A percentile compares a stretch with the other conserved stretches of the same genome.
Evolutionary conservation across 1,284 basidiomycete genomes (phyloP).

Genomic region (Inonotus hispidus): DNA sequence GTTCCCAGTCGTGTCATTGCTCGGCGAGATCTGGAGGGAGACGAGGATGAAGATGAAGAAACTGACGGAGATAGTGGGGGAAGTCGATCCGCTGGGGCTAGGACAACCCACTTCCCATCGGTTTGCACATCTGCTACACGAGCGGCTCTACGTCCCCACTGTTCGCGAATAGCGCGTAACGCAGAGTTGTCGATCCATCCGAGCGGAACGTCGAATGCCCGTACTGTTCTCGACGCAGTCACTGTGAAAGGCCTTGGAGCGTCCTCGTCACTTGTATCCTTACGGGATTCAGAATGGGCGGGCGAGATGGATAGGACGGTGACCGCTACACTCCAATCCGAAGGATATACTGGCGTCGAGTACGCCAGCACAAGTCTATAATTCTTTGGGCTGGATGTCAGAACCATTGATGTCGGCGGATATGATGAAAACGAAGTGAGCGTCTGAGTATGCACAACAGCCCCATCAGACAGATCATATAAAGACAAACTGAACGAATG

Average conservation of each 20-base stretch:
- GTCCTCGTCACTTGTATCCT: neutral
- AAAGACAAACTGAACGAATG: constrained; percentile 59
- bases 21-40: constrained; percentile 23
- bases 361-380: constrained; percentile 73
- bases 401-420: constrained; percentile 64
- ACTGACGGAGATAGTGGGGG: constrained; percentile 18
- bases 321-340: constrained; percentile 73
- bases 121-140: constrained; percentile 66
- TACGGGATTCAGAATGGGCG: constrained; percentile 17
- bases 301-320: constrained; percentile 61
- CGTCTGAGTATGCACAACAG: constrained; percentile 51
- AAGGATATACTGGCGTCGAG: constrained; percentile 69
- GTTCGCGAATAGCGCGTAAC: constrained; percentile 56
- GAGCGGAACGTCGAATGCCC: constrained; percentile 61
- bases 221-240: constrained; percentile 51
- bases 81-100: constrained; percentile 51
- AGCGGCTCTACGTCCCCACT: constrained; percentile 68
- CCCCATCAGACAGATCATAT: constrained; percentile 54
- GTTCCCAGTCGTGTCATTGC: constrained; percentile 20
- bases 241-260: constrained; percentile 36
- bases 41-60: constrained; percentile 19
- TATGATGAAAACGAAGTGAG: constrained; percentile 69
- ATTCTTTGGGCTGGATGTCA: constrained; percentile 49
- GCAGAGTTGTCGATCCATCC: constrained; percentile 68
- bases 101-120: constrained; percentile 78